Base-by-base conservation (phyloP, 306 rosid genomes). In the Comarum palustre region DNA sequence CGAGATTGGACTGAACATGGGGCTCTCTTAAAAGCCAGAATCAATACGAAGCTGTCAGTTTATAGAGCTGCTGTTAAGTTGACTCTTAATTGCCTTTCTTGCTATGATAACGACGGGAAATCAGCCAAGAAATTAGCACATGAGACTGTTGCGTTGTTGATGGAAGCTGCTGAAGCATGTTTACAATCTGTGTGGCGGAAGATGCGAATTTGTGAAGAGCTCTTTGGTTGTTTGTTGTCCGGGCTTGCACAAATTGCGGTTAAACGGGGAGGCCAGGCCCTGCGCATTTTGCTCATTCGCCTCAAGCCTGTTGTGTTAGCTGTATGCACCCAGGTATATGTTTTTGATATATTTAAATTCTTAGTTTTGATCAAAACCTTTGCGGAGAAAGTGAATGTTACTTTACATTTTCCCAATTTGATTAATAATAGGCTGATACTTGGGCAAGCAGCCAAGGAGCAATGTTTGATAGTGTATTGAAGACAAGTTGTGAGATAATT, bases 1-100 rank as follows among this genome's bases (percentile, higher is more conserved):
- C 87, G 91, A 77, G 97, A 94, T 54, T 94, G 99, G 99, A 90
- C 82, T 24, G 97, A 94, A 75, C 96, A 91, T 73, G 99, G 99
- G 43, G 80, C 87, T n/a, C 82, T 81, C 78, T 79, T 91, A 72
- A 94, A 94, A 82, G 85, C 84, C 20, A 91, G 96, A 83, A 91
- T 94, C 79, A 94, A 91, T 78, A 81, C 89, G 24, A 94, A 94
- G 79, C 70, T 94, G 50, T 84, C 88, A 65, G 97, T 87, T 60
- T 94, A 86, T 78, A 87, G 82, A 79, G 94, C 96, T 77, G 91
- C 91, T 11, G 92, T 89, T 45, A 81, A 69, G 68, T 79, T 94
- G 80, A 86, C 76, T 75, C 87, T 86, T 73, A 91, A 78, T 81
- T 78, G 92, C 73, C 85, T 94, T 39, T 80, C 89, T 34, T 86